Evolutionary conservation across 495 filamentous ascomycete species (phyloP).

Genomic region (Podospora tetraspora): DNA sequence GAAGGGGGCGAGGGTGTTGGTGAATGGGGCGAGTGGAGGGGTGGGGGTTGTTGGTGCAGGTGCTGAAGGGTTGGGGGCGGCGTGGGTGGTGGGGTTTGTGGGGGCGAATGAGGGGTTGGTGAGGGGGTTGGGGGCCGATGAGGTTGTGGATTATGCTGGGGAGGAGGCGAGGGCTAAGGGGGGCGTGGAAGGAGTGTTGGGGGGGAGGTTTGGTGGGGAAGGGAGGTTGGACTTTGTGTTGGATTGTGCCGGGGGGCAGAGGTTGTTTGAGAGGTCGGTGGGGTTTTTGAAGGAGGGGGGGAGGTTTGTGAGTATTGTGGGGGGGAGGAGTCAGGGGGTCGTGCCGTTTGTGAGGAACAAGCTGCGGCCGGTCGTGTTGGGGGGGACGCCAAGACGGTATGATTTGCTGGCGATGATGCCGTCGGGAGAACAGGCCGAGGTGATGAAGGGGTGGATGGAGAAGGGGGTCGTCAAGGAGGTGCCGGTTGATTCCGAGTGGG

Average conservation of each 20-base stretch:
- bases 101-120: conserved; percentile 30
- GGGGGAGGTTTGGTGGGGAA: conserved; percentile 22
- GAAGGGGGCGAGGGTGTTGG: conserved; percentile 26
- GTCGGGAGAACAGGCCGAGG: conserved; percentile 17
- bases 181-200: conserved; percentile 25
- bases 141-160: conserved; percentile 40
- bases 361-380: conserved; percentile 31
- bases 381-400: conserved; percentile 35
- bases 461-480: conserved; percentile 29
- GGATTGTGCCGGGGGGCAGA: conserved; percentile 35
- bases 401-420: conserved; percentile 31
- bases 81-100: conserved; percentile 32
- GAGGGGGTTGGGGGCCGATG: conserved; percentile 32
- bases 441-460: conserved; percentile 25
- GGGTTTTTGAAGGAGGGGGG: conserved; percentile 35
- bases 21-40: conserved; percentile 45
- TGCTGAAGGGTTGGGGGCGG: conserved; percentile 29
- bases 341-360: conserved; percentile 30
- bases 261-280: conserved; percentile 29
- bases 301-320: conserved; percentile 35
- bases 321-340: conserved; percentile 26
- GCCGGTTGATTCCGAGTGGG: conserved; percentile 34
- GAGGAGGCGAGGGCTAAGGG: conserved; percentile 10
- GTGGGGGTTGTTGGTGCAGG: conserved; percentile 41
- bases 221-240: conserved; percentile 36